These are phyloP conservation scores for Gaultheria prostrata DNA, from an alignment of 148 eudicot genomes.

Conservation along the genomic window DNA sequence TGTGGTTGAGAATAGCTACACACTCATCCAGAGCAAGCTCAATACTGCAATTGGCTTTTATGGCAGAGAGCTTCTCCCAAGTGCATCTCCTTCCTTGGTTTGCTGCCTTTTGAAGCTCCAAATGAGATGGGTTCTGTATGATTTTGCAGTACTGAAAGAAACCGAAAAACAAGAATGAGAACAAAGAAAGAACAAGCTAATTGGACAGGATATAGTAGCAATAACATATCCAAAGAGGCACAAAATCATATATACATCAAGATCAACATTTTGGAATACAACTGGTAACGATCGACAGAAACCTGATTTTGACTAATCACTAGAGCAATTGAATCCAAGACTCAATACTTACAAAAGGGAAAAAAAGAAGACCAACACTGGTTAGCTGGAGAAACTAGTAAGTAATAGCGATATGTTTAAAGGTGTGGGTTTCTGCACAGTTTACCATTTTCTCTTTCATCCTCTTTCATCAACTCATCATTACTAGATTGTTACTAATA, in stretches of 20 bases:
- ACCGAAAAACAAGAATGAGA: neutral
- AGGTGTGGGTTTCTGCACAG: no score
- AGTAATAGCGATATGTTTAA: no score
- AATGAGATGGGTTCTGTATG: constrained; percentile 81
- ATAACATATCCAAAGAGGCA: neutral
- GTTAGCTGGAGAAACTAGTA: neutral
- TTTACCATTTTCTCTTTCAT: neutral
- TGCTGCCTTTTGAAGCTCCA: constrained; percentile 89
- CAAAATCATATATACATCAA: no score
- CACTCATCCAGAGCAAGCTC: constrained; percentile 93
- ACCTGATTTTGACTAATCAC: neutral
- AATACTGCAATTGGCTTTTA: constrained; percentile 90
- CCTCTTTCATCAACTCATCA: neutral
- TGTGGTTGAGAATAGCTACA: constrained; percentile 83
- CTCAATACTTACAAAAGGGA: neutral
- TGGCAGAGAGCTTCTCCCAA: constrained; percentile 98
- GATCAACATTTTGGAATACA: neutral
- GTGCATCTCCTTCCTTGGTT: constrained; percentile 95
- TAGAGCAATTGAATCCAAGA: neutral
- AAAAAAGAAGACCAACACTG: neutral
- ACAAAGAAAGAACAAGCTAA: neutral
- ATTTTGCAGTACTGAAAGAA: constrained; percentile 69
- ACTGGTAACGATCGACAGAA: neutral
- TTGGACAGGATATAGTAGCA: neutral
- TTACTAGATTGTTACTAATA: neutral